Evolutionary conservation across 2,329 filamentous ascomycete genomes (phyloP).

Genomic region (Phaeosphaeria sp.): DNA sequence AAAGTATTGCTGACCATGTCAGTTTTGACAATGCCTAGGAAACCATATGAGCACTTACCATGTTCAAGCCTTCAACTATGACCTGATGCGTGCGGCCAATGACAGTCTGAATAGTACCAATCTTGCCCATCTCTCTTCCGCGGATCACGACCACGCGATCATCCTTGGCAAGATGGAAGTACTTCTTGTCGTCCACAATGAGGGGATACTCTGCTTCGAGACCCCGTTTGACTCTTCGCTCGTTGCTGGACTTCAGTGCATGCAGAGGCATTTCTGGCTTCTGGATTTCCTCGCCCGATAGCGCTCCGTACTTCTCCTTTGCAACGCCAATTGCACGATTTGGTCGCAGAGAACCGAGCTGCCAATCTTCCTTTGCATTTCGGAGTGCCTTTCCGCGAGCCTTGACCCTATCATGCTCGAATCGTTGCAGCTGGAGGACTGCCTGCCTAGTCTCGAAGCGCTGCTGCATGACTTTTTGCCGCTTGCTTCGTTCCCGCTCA

Average conservation of each 20-base stretch:
- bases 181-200: constrained; percentile 37
- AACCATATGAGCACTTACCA: constrained; percentile 25
- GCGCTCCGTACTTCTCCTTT: constrained; percentile 64
- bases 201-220: constrained; percentile 32
- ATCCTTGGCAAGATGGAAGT: constrained; percentile 54
- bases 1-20: constrained; percentile 48
- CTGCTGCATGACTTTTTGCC: constrained; percentile 30
- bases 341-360: constrained; percentile 78
- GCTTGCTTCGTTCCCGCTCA: constrained; percentile 33
- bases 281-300: constrained; percentile 44
- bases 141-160: constrained; percentile 85
- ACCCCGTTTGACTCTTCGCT: constrained; percentile 25
- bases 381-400: constrained; percentile 57
- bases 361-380: constrained; percentile 76
- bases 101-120: constrained; percentile 72
- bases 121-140: constrained; percentile 81
- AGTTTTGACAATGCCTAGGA: background rate
- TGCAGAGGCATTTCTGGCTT: constrained; percentile 49
- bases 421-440: constrained; percentile 23
- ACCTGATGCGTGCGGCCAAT: constrained; percentile 43
- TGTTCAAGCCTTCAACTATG: constrained; percentile 49
- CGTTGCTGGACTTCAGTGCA: constrained; percentile 33
- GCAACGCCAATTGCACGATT: constrained; percentile 71
- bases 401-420: constrained; percentile 31
- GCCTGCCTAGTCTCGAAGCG: constrained; percentile 39